phyloP scores from a whole-genome alignment of 2,329 filamentous ascomycete species.

The Stachybotrys elegans region DNA sequence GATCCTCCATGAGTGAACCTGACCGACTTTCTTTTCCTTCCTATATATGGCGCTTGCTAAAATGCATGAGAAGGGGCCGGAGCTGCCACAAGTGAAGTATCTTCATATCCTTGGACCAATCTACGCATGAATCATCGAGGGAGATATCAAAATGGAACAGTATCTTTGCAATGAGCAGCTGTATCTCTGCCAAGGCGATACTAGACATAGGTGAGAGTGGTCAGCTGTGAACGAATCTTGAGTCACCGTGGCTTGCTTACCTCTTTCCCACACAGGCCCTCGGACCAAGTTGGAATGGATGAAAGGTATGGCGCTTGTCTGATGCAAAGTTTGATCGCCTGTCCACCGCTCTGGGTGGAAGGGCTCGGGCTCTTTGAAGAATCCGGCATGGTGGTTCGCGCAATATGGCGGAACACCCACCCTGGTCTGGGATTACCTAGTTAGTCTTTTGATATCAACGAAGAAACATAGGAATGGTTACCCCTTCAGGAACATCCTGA shows the following conservation, averaged over 20 bases:
- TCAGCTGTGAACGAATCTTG: not conserved
- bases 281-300: not conserved
- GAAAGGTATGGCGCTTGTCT: not conserved
- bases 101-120: not conserved
- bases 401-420: not conserved
- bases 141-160: not conserved
- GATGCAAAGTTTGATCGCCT: not conserved
- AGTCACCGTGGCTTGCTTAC: not conserved
- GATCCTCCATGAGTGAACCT: not conserved
- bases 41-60: not conserved
- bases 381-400: not conserved
- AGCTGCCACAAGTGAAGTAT: not conserved
- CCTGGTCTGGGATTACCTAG: not conserved
- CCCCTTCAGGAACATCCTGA: not conserved
- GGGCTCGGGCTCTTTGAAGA: not conserved
- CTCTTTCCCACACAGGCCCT: not conserved
- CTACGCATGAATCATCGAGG: not conserved
- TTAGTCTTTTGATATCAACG: not conserved
- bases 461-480: not conserved
- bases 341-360: not conserved
- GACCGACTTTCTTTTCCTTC: not conserved
- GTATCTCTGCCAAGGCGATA: not conserved
- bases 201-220: not conserved
- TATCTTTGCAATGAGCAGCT: not conserved
- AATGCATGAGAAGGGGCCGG: not conserved